Conservation (phyloP, 768 basidiomycete genomes). For the Kwoniella newhampshirensis region DNA sequence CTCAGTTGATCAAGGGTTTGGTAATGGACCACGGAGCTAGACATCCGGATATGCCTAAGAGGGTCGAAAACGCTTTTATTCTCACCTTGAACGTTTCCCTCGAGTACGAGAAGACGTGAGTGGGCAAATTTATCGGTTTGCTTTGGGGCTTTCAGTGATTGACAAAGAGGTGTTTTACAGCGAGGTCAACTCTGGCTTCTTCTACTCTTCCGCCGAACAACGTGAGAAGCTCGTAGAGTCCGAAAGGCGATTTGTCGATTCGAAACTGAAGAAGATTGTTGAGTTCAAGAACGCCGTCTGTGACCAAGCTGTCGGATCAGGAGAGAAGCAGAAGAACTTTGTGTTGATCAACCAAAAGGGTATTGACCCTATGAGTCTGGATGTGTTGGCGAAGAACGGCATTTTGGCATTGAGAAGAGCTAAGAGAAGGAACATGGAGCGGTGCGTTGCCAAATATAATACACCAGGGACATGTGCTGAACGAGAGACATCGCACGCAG, state of each 20-base stretch:
- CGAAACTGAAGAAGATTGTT: conserved; percentile 90
- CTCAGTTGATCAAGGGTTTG: conserved; percentile 88
- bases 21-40: conserved; percentile 96
- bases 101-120: conserved; percentile 99
- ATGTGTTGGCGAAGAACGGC: conserved; percentile 88
- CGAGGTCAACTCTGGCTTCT: conserved; percentile 99
- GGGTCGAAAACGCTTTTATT: conserved; percentile 92
- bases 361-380: conserved; percentile 93
- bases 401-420: conserved; percentile 91
- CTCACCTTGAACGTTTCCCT: conserved; percentile 94
- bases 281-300: conserved; percentile 95
- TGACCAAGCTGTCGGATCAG: conserved; percentile 70
- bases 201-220: conserved; percentile 97
- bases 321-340: conserved; percentile 67
- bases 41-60: conserved; percentile 99
- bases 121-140: conserved; percentile 26
- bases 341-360: conserved; percentile 99
- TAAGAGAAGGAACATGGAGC: conserved; percentile 98
- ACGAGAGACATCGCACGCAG: conserved; percentile 55
- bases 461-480: neutral
- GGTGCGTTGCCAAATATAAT: conserved; percentile 58
- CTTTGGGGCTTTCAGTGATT: neutral
- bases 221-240: conserved; percentile 98
- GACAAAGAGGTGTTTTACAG: conserved; percentile 55
- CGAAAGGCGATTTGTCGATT: conserved; percentile 89